Percentiles rank a stretch among this genome's conserved stretches.
Conservation (phyloP, 495 filamentous ascomycete genomes). For the Penicillium tannophilum region DNA sequence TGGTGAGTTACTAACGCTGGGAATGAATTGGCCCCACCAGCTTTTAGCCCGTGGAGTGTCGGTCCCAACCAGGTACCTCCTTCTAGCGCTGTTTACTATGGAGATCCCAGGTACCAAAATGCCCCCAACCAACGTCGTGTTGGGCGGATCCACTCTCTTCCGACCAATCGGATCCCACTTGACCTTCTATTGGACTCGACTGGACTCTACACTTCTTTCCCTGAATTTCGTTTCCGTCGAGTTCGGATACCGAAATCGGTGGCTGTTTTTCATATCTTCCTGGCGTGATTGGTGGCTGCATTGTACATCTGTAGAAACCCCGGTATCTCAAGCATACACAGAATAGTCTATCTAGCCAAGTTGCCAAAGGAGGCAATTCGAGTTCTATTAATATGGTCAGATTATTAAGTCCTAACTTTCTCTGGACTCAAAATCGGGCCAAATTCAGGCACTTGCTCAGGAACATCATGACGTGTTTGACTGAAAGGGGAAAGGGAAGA, state of each 20-base stretch:
- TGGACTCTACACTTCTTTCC: background rate
- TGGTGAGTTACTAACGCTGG: background rate
- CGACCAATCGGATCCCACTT: background rate
- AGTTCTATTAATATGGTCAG: background rate
- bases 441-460: background rate
- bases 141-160: background rate
- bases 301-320: background rate
- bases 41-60: background rate
- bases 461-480: background rate
- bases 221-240: background rate
- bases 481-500: background rate
- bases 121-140: conserved; percentile 1
- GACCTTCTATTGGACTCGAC: background rate
- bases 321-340: background rate
- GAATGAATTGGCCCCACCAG: background rate
- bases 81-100: background rate
- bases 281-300: background rate
- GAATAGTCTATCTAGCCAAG: background rate
- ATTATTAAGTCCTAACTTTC: background rate
- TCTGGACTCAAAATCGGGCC: background rate
- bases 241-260: background rate
- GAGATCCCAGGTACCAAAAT: background rate
- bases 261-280: background rate
- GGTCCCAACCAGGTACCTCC: background rate
- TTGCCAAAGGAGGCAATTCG: background rate